These are phyloP conservation scores for Yamadazyma siamensis DNA, from an alignment of 1,139 yeast genomes.

Conservation along the genomic window DNA sequence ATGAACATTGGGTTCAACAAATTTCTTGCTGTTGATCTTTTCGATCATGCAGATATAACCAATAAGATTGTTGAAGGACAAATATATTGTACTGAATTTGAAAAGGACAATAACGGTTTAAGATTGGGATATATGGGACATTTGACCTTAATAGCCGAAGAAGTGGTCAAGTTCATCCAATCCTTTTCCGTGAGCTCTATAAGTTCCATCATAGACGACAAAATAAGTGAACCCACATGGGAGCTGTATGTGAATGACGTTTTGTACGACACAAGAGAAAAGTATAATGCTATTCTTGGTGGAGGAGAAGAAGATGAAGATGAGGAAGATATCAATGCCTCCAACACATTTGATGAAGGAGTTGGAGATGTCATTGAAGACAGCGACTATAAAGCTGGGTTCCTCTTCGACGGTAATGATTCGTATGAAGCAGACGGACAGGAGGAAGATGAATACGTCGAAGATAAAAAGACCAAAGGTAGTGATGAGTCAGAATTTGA, in stretches of 20 bases:
- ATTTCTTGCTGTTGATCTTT: slow-evolving; percentile 81
- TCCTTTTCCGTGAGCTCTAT: slow-evolving; percentile 61
- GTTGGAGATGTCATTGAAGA: slow-evolving; percentile 45
- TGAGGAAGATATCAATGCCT: slow-evolving; percentile 28
- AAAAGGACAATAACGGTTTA: slow-evolving; percentile 55
- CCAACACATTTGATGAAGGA: slow-evolving; percentile 51
- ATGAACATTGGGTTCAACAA: slow-evolving; percentile 89
- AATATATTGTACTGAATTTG: slow-evolving; percentile 66
- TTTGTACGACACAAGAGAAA: slow-evolving; percentile 84
- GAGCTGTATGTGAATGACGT: slow-evolving; percentile 79
- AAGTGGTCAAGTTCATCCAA: slow-evolving; percentile 90
- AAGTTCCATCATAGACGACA: slow-evolving; percentile 57
- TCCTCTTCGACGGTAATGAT: slow-evolving; percentile 31
- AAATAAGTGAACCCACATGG: slow-evolving; percentile 69
- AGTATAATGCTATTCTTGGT: slow-evolving; percentile 93
- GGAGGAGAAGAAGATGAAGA: slow-evolving; percentile 51
- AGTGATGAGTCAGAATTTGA: slow-evolving; percentile 29
- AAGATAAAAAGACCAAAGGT: slow-evolving; percentile 3
- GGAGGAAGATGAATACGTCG: slow-evolving; percentile 20
- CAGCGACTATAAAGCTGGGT: slow-evolving; percentile 29
- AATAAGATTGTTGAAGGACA: slow-evolving; percentile 83
- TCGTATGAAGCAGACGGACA: slow-evolving; percentile 1
- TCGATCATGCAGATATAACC: slow-evolving; percentile 75
- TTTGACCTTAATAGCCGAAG: slow-evolving; percentile 91
- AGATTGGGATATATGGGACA: slow-evolving; percentile 98